Evolutionary conservation across 2,329 filamentous ascomycete genomes (phyloP), one percentile per base, ranked within the genome.

Genomic region (Arthrobotrys sphaeroides): DNA sequence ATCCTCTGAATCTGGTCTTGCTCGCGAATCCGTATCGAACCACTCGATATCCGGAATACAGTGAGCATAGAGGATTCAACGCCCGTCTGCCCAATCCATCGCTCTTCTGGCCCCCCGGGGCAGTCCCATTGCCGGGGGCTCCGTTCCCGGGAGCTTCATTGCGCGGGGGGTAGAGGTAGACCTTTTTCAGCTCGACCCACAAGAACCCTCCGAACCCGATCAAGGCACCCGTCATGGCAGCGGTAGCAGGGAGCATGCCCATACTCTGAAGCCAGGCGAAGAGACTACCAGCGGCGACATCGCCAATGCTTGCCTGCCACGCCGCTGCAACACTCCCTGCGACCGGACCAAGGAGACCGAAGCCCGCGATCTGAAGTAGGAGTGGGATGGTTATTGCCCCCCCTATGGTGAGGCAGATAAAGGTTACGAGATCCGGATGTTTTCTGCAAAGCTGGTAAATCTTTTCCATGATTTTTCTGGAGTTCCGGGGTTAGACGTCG

Each of bases 181-280:
- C 22, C 57, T 45, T 38, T 1, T 31, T 38, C 40, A 73, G 20
- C 20, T 74, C 70, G 1, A 74, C 61, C 62, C 70, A 74, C 9
- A 74, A 3, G 22, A 67, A 68, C 2, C 6, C 26, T 9, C 49
- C 70, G 40, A 74, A 45, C 28, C 20, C 55, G 3, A 74, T 36
- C 16, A 74, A 24, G 22, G 53, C 61, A 5, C 70, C 70, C 0
- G 62, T 74, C 12, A 22, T 22, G 10, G 38, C 55, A 31, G 28
- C 53, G 0, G n/a, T 42, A 2, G 70, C 70, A 10, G 70, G 70
- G 4, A 20, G 3, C 61, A 62, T 62, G 1, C 70, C 45, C 3
- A 69, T 36, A 4, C 59, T 72, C 26, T 70, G 70, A 13, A 69
- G 47, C 12, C n/a, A 74, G 22, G 70, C 62, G n/a, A 77, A 77